Evolutionary conservation across 2,329 filamentous ascomycete genomes (phyloP).

Genomic region (Leptographium flavum): DNA sequence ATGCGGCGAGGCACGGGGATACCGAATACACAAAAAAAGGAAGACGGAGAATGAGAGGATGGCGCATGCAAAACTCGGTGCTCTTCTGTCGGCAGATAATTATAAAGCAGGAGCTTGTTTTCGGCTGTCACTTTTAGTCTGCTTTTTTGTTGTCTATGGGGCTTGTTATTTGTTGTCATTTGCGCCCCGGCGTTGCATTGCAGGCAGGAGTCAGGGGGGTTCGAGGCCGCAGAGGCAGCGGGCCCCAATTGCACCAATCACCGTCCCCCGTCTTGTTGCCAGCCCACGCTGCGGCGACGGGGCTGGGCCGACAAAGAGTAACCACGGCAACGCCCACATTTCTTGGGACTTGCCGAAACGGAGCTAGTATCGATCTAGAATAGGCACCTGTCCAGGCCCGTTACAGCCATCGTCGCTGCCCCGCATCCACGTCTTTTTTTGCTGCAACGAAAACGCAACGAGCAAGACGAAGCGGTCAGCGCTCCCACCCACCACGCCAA

Average conservation of each 20-base stretch:
- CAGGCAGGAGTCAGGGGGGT: neutral
- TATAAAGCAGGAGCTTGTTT: neutral
- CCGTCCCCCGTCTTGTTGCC: neutral
- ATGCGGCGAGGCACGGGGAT: neutral
- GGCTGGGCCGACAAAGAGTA: slow-evolving; percentile 2
- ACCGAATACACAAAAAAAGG: neutral
- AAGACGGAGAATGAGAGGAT: neutral
- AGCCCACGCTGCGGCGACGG: slow-evolving; percentile 5
- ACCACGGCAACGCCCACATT: slow-evolving; percentile 8
- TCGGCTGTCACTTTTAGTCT: neutral
- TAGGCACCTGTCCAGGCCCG: neutral
- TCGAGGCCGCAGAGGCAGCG: neutral
- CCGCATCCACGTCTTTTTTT: neutral
- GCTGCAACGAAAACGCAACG: neutral
- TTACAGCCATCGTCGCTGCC: neutral
- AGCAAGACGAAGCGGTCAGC: neutral
- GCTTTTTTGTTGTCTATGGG: neutral
- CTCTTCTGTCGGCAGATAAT: neutral
- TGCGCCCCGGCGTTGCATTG: neutral
- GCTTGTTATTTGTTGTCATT: slow-evolving; percentile 1
- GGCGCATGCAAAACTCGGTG: neutral
- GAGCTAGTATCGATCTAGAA: neutral
- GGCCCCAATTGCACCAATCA: slow-evolving; percentile 7
- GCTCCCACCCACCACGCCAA: slow-evolving; percentile 7
- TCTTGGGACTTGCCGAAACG: neutral